Evolutionary conservation across 768 basidiomycete species (phyloP), one percentile per base, ranked within the genome.

Genomic region (Candolleomyces aberdarensis): DNA sequence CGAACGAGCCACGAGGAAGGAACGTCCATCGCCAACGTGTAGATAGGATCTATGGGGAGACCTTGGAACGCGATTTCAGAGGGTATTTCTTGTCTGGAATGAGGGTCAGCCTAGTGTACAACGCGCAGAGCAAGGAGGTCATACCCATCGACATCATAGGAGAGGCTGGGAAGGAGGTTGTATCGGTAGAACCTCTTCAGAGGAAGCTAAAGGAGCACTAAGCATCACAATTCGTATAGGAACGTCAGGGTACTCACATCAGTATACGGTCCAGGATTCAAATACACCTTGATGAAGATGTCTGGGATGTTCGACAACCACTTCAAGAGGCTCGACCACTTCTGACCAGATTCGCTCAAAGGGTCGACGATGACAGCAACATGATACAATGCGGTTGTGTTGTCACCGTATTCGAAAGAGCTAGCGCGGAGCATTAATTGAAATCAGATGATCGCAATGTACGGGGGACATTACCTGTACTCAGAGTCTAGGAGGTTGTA

Each of bases 111-210:
- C 59, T 8, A 46, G 31, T 11, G 51, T 36, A 36, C 36, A 36
- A 5, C 36, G 8, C 36, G 22, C 36, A 26, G 31, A 20, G 39
- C 64, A 26, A 17, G 40, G 13, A 52, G 9, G 52, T 74, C 85
- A 49, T 70, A 94, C 92, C 93, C 91, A 43, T 83, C 71, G 17
- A 82, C 75, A 62, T 92, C 85, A 69, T 94, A 98, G 0, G 71
- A 60, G 14, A 89, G 75, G 3, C 74, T 70, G 2, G 86, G 79
- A 2, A 76, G 69, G 5, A 94, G 74, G 56, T 85, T 87, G 69
- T 88, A 93, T 7, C 91, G 88, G 71, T 97, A 98, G 78, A 98
- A 98, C 17, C 89, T 84, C 72, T 97, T 98, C 47, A 98, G 75
- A 0, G 95, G 94, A 29, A 97, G 77, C 91, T 97, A 63, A 1